Base-by-base conservation (phyloP, 2,329 filamentous ascomycete species). In the Harringtonia lauricola region DNA sequence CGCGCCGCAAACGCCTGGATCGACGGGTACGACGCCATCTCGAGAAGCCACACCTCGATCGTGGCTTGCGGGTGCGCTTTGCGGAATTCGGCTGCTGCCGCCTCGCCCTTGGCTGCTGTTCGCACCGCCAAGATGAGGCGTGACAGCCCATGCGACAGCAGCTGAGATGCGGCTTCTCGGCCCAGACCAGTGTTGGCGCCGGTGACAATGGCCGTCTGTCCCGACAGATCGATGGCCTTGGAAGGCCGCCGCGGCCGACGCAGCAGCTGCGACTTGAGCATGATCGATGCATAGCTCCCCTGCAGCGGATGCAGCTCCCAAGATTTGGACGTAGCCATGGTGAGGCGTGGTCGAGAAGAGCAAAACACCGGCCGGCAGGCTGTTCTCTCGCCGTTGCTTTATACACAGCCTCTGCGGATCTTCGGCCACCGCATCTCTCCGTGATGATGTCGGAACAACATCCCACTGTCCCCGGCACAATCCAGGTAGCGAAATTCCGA, bases 111-210 rank as follows among this genome's bases (percentile, higher is more conserved):
- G 2, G 45, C 30, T 6, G 57, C 26, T 9, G 52, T 52, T 7
- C 61, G 59, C 2, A 60, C 57, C 3, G 54, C 60, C 26, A 67
- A 51, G 34, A 66, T 60, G 28, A 66, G 53, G 13, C 52, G 56
- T 3, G 50, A 45, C 6, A 60, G 54, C 7, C 54, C 52, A 2
- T 62, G 55, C 6, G 42, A 41, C 26, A 59, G 54, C n/a, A 63
- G 53, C 31, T 65, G 58, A 7, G 52, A 50, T 13, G 57, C 55
- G n/a, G 56, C 52, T 48, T 64, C 57, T 5, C 60, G 49, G 7
- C 61, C 61, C 4, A 65, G 44, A 2, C 64, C 61, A 8, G 47
- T 52, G 43, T 62, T 64, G 21, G 58, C 53, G 8, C 62, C 64
- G 4, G 59, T 62, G 19, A 65, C 45, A 38, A 64, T 49, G 34